phyloP scores from a whole-genome alignment of 2,329 filamentous ascomycete genomes.

The Colletotrichum truncatum region DNA sequence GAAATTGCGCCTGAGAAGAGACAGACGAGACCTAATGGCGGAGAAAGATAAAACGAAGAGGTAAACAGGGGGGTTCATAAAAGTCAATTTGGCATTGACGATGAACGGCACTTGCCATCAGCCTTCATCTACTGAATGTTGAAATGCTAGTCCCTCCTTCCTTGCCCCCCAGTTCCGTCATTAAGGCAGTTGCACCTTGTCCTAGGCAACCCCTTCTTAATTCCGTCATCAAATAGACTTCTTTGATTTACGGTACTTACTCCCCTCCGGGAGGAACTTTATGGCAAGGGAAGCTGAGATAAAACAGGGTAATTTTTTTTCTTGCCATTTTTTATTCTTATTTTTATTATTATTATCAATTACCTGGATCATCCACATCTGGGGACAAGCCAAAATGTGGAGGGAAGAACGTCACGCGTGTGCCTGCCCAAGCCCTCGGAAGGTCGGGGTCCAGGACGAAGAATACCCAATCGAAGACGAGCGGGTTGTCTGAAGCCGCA shows the following conservation, averaged over 20 bases:
- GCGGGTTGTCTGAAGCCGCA: not conserved
- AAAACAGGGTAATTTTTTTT: not conserved
- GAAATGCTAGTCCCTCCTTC: not conserved
- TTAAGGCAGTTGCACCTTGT: not conserved
- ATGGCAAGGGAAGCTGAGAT: constrained; percentile 2
- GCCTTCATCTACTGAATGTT: not conserved
- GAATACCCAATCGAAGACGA: constrained; percentile 13
- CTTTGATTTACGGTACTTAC: not conserved
- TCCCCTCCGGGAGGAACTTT: not conserved
- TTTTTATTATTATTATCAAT: no score
- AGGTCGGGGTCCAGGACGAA: constrained; percentile 20
- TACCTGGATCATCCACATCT: not conserved
- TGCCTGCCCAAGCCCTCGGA: constrained; percentile 18
- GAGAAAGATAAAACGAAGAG: not conserved
- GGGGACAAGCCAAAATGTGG: not conserved
- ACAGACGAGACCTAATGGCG: not conserved
- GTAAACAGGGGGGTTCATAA: not conserved
- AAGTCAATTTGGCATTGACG: not conserved
- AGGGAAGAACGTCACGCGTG: constrained; percentile 5
- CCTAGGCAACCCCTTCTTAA: constrained; percentile 1
- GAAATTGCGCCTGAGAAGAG: not conserved
- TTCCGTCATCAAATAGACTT: constrained; percentile 28
- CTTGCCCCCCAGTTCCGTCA: not conserved
- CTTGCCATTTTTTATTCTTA: no score
- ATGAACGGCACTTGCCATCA: not conserved